Evolutionary conservation across 371 early-diverging fungal genomes (phyloP), one percentile per base, ranked within the genome.

Genomic region (Mortierella sp.): DNA sequence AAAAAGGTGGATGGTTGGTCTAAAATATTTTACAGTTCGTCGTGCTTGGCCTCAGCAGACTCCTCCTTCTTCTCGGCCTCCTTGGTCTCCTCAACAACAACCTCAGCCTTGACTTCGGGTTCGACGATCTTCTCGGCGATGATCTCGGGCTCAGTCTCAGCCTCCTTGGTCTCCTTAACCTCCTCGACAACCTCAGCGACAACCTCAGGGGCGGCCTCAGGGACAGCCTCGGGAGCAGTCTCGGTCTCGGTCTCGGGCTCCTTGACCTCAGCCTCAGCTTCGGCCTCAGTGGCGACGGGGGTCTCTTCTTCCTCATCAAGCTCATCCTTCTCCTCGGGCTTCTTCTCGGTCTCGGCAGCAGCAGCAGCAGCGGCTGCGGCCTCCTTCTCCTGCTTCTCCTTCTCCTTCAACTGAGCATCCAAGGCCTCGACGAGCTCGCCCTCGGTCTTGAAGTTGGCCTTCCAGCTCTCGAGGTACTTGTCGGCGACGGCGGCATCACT

Each of bases 401-500:
- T 79, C 88, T 90, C 89, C 71, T 84, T 83, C 79, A 83, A 87
- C 87, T 90, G 88, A 21, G 89, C 92, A 49, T 91, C 90, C 83
- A 90, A 89, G 71, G 94, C 94, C 32, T 89, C 82, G 48, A 91
- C 89, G 32, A 91, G 84, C 80, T 91, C 90, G 48, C 89, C 93
- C 78, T 93, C 91, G 80, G 93, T 88, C 38, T 94, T 95, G 71
- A 91, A 92, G 86, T 79, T 82, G n/a, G 48, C 27, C 86, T 86
- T 82, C 86, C 86, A 86, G 46, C 74, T 56, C 48, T 46, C 43
- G 58, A 86, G 35, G 78, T 79, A 82, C 49, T 87, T 88, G 72
- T 90, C 90, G 74, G 94, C 94, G 84, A 93, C 92, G 32, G 94
- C 95, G 51, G 95, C 80, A 82, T 93, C 93, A 43, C 92, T 91